phyloP scores from a whole-genome alignment of 2,329 filamentous ascomycete species.

The Pseudocercospora pini-densiflorae region DNA sequence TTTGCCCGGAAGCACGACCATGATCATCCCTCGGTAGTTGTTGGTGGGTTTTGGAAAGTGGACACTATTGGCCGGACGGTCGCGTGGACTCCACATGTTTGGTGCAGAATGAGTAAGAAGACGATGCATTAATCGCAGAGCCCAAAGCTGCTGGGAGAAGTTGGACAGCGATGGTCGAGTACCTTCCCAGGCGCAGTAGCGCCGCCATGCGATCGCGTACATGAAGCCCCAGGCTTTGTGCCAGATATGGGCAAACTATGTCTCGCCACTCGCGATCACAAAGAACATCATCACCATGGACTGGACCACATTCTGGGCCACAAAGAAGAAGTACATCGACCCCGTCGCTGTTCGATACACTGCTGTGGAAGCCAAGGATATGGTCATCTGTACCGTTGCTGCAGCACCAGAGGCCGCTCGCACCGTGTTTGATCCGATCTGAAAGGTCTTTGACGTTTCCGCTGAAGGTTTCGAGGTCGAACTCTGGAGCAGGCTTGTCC shows the following conservation, averaged over 20 bases:
- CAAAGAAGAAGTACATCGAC: conserved; percentile 60
- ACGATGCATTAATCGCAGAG: too few relatives aligned
- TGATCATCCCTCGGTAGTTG: neutral
- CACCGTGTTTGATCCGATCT: conserved; percentile 54
- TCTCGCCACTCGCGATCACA: conserved; percentile 45
- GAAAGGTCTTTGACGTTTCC: conserved; percentile 68
- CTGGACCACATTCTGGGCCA: conserved; percentile 69
- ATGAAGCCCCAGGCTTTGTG: conserved; percentile 50
- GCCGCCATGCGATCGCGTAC: too few relatives aligned
- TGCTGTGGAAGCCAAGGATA: conserved; percentile 68
- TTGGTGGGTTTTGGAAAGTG: neutral
- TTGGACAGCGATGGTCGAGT: too few relatives aligned
- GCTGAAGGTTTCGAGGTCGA: conserved; percentile 73
- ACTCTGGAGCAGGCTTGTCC: conserved; percentile 66
- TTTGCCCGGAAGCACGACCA: neutral
- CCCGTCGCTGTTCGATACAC: conserved; percentile 54
- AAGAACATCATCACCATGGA: conserved; percentile 85
- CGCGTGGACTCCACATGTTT: neutral
- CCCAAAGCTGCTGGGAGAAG: too few relatives aligned
- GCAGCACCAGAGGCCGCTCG: conserved; percentile 47
- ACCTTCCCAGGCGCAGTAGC: too few relatives aligned
- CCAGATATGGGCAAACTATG: conserved; percentile 46
- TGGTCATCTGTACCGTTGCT: conserved; percentile 54
- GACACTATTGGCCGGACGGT: neutral
- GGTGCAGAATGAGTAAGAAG: neutral